A percentile compares a stretch with the other conserved stretches of the same genome.
phyloP scores from a whole-genome alignment of 768 basidiomycete genomes.

The Naganishia kalamii region DNA sequence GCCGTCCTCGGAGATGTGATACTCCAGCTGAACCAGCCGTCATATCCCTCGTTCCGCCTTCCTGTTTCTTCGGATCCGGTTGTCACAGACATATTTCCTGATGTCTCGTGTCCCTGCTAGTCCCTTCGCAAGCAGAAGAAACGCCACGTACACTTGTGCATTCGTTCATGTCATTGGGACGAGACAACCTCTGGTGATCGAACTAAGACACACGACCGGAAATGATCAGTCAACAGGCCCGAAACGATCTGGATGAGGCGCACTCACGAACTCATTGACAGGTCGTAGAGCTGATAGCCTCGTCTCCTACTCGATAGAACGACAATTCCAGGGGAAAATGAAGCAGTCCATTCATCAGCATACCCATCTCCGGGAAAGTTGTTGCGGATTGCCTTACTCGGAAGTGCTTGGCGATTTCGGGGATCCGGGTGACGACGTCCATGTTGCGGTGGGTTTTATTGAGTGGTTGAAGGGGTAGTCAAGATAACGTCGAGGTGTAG shows the following conservation, averaged over 20 bases:
- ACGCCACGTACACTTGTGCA: conserved; percentile 35
- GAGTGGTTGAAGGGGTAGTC: neutral
- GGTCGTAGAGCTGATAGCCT: conserved; percentile 42
- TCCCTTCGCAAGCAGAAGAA: neutral
- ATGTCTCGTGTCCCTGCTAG: neutral
- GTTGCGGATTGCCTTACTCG: conserved; percentile 32
- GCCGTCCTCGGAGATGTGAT: no score
- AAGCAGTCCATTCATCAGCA: neutral
- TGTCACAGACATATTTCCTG: no score
- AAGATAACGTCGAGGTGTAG: neutral
- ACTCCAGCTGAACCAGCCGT: no score
- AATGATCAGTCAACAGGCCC: neutral
- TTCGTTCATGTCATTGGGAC: conserved; percentile 46
- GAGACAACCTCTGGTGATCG: conserved; percentile 43
- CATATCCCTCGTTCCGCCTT: neutral
- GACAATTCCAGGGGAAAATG: neutral
- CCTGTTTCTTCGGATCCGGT: neutral
- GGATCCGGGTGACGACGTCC: conserved; percentile 42
- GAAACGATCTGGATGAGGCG: neutral
- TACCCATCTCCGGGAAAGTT: neutral
- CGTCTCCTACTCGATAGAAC: conserved; percentile 34
- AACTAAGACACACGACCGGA: conserved; percentile 30
- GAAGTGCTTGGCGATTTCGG: conserved; percentile 42
- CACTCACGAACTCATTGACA: conserved; percentile 44
- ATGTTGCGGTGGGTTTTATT: conserved; percentile 27